Conservation (phyloP, 2,329 filamentous ascomycete genomes). For the Metarhizium album region DNA sequence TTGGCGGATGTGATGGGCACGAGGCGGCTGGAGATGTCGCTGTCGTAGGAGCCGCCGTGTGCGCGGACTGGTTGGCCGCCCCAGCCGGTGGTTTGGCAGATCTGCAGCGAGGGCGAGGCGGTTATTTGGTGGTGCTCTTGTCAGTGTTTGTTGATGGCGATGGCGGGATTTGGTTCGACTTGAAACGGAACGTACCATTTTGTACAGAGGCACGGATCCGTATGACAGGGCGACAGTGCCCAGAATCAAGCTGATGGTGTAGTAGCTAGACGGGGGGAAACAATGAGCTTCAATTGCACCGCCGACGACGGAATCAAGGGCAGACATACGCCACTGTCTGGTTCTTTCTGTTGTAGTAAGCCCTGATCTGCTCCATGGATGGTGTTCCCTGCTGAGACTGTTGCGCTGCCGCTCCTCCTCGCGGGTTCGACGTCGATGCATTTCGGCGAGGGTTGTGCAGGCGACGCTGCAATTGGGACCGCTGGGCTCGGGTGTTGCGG, state of each 20-base stretch:
- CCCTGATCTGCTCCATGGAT: conserved; percentile 52
- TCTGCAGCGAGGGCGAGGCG: conserved; percentile 25
- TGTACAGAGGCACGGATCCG: conserved; percentile 77
- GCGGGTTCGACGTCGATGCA: conserved; percentile 19
- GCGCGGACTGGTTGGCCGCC: conserved; percentile 86
- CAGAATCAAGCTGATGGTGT: conserved; percentile 65
- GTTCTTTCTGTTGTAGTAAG: conserved; percentile 57
- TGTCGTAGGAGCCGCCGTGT: conserved; percentile 42
- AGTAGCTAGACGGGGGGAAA: conserved; percentile 41
- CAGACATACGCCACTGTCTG: conserved; percentile 38
- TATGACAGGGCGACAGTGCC: conserved; percentile 73
- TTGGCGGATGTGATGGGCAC: conserved; percentile 70
- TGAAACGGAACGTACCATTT: conserved; percentile 59
- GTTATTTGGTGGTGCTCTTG: neutral
- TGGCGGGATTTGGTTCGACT: no score
- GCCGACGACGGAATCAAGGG: neutral
- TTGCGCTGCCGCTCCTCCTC: conserved; percentile 13
- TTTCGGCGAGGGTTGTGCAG: conserved; percentile 19
- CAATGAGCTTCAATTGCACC: neutral
- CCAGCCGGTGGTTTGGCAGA: conserved; percentile 82
- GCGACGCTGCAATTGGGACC: conserved; percentile 8
- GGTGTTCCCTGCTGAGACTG: conserved; percentile 19
- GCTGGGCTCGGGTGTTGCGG: conserved; percentile 21
- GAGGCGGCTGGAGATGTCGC: conserved; percentile 65
- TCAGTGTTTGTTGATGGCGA: neutral